Base-by-base conservation (phyloP, 2,329 filamentous ascomycete species). In the Penicillium sp. region DNA sequence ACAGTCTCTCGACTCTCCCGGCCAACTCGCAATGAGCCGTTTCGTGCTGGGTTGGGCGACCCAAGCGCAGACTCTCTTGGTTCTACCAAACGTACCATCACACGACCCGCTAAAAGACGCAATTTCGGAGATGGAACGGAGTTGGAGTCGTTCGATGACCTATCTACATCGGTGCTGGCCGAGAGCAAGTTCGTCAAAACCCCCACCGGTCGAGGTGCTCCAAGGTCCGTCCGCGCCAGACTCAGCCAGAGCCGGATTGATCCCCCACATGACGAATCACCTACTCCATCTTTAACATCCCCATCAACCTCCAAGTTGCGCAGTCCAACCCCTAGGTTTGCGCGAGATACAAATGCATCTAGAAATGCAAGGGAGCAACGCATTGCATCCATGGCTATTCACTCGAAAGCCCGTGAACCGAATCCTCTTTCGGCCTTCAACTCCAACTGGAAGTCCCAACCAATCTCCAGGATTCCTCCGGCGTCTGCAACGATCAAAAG, bases 91-190 rank as follows among this genome's bases (percentile, higher is more conserved):
- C 85, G 88, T 63, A 87, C 88, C 46, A 77, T 96, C 58, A 92
- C 84, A 61, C 89, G 87, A 71, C 91, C 91, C 3, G 81, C 84
- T 36, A 82, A 86, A 40, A 80, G 81, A 58, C 83, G 87, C 45
- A 86, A 90, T 67, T 99, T 95, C 76, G 94, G 94, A 13, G 91
- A 97, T 72, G 94, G 94, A 16, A 89, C 88, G 59, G 94, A 99
- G 74, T 81, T 99, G 34, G 93, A 97, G 65, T 87, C 84, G 2
- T 97, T 99, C 71, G 94, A 99, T 71, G 94, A 99, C 74, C 79
- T 99, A 55, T 93, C 93, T 1, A 97, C 92, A 0, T 97, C 92
- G 16, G 86, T 83, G 13, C 85, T 88, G 59, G 83, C 86, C 15
- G 94, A 99, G 75, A 91, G 87, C 60, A 89, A 86, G 66, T 99